phyloP scores from a whole-genome alignment of 129 eudicot species.

The Chrysanthemum lavandulifolium region DNA sequence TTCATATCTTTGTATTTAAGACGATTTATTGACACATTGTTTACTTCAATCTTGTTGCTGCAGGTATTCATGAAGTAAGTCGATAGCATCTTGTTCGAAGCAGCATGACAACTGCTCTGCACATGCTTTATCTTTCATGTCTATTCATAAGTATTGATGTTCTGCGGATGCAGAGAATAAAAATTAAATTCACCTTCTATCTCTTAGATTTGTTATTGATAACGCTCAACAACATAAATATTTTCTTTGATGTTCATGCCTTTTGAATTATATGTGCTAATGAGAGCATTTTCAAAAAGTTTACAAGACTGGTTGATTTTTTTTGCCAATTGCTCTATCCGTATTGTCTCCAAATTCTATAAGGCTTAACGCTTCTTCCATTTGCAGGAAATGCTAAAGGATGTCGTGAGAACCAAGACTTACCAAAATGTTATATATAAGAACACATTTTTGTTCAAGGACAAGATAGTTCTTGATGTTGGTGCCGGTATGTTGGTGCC shows the following conservation, averaged over 20 bases:
- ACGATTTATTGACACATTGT: not conserved
- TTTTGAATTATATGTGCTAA: not conserved
- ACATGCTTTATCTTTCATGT: too few relatives aligned
- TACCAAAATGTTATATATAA: conserved; percentile 87
- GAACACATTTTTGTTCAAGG: conserved; percentile 80
- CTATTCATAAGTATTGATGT: too few relatives aligned
- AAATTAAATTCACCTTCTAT: too few relatives aligned
- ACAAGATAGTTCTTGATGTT: conserved; percentile 90
- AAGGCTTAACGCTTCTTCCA: not conserved
- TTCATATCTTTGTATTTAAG: not conserved
- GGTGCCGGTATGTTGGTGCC: conserved; percentile 98
- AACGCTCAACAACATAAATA: too few relatives aligned
- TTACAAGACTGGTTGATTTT: too few relatives aligned
- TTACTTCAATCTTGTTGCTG: conserved; percentile 27
- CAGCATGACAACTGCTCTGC: not conserved
- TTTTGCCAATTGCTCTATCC: too few relatives aligned
- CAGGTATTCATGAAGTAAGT: conserved; percentile 99
- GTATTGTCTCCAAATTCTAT: not conserved
- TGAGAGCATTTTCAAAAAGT: not conserved
- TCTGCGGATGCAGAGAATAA: too few relatives aligned
- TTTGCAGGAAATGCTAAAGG: conserved; percentile 95
- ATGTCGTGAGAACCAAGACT: conserved; percentile 85
- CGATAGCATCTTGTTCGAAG: conserved; percentile 12
- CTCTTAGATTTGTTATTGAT: too few relatives aligned
- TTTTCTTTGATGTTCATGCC: not conserved